Evolutionary conservation across 2,329 filamentous ascomycete species (phyloP).

Genomic region (Trichoderma sp.): DNA sequence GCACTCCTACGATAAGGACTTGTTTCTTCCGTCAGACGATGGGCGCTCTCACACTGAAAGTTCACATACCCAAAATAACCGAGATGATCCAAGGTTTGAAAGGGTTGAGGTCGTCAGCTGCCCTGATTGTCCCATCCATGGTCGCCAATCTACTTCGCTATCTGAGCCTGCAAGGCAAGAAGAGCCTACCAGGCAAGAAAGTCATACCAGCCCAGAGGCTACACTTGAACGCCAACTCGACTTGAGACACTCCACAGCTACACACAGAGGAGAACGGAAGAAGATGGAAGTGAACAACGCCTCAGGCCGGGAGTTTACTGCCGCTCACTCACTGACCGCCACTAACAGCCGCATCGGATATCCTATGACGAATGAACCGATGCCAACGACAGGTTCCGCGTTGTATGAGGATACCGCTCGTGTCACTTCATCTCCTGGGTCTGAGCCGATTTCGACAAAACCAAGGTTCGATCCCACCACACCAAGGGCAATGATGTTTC

Average conservation of each 20-base stretch:
- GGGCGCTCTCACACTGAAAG: not conserved
- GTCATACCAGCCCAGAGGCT: not conserved
- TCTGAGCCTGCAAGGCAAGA: slow-evolving; percentile 28
- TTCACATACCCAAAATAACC: not conserved
- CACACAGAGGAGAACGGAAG: not conserved
- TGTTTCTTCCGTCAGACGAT: not conserved
- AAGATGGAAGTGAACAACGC: not conserved
- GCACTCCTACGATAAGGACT: slow-evolving; percentile 3
- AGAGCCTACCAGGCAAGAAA: slow-evolving; percentile 23
- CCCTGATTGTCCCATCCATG: slow-evolving; percentile 32
- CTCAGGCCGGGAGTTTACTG: not conserved
- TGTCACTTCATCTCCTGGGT: slow-evolving; percentile 21
- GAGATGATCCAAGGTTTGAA: slow-evolving; percentile 27
- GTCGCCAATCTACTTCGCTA: slow-evolving; percentile 17
- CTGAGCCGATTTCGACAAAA: not conserved
- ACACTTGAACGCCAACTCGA: not conserved
- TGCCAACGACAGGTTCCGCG: not conserved
- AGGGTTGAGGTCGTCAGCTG: slow-evolving; percentile 31
- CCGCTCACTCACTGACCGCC: not conserved
- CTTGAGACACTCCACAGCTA: not conserved
- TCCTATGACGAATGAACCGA: not conserved
- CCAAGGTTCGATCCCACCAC: slow-evolving; percentile 36
- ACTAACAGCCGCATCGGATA: not conserved
- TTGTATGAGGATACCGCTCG: no score
- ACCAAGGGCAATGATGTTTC: slow-evolving; percentile 37